Base-by-base conservation (phyloP, 2,329 filamentous ascomycete species). In the Verticillium zaregamsianum region DNA sequence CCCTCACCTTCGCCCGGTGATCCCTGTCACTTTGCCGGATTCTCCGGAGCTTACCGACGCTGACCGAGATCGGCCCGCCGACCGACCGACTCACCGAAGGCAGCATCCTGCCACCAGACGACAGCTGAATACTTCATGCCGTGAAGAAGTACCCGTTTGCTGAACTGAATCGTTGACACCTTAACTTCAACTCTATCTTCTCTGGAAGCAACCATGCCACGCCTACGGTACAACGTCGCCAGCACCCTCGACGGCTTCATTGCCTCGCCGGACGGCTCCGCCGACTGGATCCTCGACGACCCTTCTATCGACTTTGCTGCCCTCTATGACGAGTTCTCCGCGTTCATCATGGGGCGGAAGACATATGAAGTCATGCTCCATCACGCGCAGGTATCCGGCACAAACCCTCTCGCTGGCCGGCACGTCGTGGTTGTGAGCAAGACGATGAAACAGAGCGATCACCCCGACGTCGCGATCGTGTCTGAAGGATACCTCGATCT, bases 241-340 rank as follows among this genome's bases (percentile, higher is more conserved):
- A 68, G 67, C 2, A 73, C 71, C 12, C 68, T 76, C 2, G 73
- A 77, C 59, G 74, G 74, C 55, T 75, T 67, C 63, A 75, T 77
- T 33, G 72, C 72, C 39, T 70, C 72, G 0, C 63, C 57, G 0
- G 68, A 74, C n/a, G 66, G 66, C 3, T 71, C 70, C 6, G 66
- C 69, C 11, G 23, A 63, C 35, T 74, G 73, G 72, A 75, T 76
- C 52, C 61, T 72, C 14, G 57, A 71, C 1, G 74, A 76, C 62
- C 8, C 61, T 0, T 66, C 62, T 54, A 73, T 76, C 37, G 70
- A 74, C 58, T 76, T 76, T n/a, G 61, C 64, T 0, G 60, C 67
- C 0, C 68, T 76, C 0, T 73, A 74, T 59, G 64, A 65, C 1
- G 60, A 72, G 7, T 77, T 75, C 58, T 68, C 68, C 40, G 62